These are phyloP conservation scores for Phytophthora pini DNA, from an alignment of 352 stramenopile genomes.

Conservation along the genomic window DNA sequence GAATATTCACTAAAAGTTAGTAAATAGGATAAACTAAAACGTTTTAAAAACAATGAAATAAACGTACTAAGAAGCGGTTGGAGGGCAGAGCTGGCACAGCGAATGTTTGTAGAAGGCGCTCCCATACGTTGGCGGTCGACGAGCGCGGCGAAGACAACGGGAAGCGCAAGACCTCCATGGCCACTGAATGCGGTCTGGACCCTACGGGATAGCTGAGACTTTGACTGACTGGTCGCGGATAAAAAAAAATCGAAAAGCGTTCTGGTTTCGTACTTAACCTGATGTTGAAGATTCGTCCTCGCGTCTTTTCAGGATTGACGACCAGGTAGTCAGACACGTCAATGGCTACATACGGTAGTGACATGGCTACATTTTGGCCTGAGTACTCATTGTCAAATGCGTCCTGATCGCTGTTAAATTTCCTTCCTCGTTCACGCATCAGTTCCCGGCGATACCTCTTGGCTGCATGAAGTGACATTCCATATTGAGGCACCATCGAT, in stretches of 20 bases:
- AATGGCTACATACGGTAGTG: conserved; percentile 2
- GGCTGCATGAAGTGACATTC: too few species aligned
- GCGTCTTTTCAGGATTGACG: conserved; percentile 15
- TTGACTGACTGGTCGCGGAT: conserved; percentile 18
- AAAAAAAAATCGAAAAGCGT: conserved; percentile 15
- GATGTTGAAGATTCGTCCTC: conserved; percentile 19
- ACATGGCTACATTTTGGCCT: neutral
- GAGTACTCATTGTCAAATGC: too few species aligned
- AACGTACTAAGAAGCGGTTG: conserved; percentile 54
- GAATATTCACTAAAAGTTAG: neutral
- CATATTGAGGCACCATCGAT: too few species aligned
- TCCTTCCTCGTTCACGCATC: too few species aligned
- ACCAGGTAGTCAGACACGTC: neutral
- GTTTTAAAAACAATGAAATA: neutral
- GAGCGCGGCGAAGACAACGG: conserved; percentile 10
- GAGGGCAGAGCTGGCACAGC: conserved; percentile 28
- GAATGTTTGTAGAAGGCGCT: conserved; percentile 61
- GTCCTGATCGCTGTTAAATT: too few species aligned
- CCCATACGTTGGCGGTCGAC: conserved; percentile 45
- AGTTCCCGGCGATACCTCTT: too few species aligned
- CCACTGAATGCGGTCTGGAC: neutral
- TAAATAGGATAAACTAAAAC: neutral
- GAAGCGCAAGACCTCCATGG: conserved; percentile 32
- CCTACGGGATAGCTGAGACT: conserved; percentile 7
- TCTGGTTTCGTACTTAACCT: conserved; percentile 14